Evolutionary conservation across 768 basidiomycete genomes (phyloP).

Genomic region (Pleurotus tuoliensis): DNA sequence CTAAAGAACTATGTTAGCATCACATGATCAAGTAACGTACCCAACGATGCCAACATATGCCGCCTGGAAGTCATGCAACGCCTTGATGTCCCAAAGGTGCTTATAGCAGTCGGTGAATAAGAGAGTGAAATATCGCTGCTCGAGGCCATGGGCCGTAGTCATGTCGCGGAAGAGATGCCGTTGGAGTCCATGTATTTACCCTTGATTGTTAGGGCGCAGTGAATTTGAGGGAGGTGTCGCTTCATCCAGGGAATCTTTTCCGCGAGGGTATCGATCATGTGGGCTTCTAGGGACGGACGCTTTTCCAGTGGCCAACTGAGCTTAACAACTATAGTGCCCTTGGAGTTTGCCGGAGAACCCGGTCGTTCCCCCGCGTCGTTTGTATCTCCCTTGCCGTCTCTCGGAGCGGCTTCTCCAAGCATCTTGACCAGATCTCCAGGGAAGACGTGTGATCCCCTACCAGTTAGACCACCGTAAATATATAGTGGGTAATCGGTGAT

Average conservation of each 20-base stretch:
- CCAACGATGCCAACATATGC: conserved; percentile 24
- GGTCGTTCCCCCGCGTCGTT: too few species aligned
- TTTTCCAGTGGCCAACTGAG: conserved; percentile 13
- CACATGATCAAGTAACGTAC: too few species aligned
- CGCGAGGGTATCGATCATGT: conserved; percentile 5
- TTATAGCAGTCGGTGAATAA: conserved; percentile 17
- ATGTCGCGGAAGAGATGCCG: not conserved
- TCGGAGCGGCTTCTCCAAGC: not conserved
- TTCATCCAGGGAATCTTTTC: conserved; percentile 9
- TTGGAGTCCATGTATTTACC: conserved; percentile 11
- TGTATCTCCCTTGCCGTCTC: too few species aligned
- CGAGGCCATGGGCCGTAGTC: not conserved
- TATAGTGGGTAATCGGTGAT: conserved; percentile 1
- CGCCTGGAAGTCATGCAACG: conserved; percentile 21
- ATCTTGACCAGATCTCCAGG: not conserved
- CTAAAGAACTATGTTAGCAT: conserved; percentile 6
- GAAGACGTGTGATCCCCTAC: conserved; percentile 17
- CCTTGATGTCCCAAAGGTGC: conserved; percentile 17
- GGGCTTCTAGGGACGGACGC: conserved; percentile 10
- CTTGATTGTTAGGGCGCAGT: not conserved
- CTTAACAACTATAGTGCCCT: conserved; percentile 8
- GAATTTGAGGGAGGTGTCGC: conserved; percentile 12
- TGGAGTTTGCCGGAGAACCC: too few species aligned
- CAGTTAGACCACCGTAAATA: conserved; percentile 10
- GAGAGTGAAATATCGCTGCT: conserved; percentile 14